Evolutionary conservation across 352 stramenopile genomes (phyloP).

Genomic region (Phytophthora vignae): DNA sequence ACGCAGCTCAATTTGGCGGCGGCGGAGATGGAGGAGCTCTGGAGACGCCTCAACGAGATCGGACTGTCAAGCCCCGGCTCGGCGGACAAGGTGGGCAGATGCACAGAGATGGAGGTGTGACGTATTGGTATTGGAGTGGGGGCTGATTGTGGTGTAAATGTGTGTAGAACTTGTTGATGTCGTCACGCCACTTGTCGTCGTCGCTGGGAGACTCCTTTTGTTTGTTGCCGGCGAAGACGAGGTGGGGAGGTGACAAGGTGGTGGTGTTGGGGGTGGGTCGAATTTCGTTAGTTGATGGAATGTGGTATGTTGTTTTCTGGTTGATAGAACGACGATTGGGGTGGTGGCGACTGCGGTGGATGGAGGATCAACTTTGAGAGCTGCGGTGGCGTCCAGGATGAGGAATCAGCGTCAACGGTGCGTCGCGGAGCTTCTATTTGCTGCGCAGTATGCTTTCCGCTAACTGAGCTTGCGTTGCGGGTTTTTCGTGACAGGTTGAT

Average conservation of each 20-base stretch:
- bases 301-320: background rate
- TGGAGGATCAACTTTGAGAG: conserved; percentile 76
- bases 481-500: conserved; percentile 62
- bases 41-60: conserved; percentile 80
- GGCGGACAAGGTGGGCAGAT: conserved; percentile 57
- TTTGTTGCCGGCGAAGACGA: conserved; percentile 73
- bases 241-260: conserved; percentile 29
- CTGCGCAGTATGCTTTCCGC: background rate
- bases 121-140: background rate
- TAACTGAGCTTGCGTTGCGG: conserved; percentile 2
- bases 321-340: conserved; percentile 51
- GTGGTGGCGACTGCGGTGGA: conserved; percentile 76
- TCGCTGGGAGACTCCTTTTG: conserved; percentile 89
- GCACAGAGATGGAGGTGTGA: background rate
- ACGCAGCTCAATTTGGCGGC: conserved; percentile 74
- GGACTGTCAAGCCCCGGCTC: conserved; percentile 66
- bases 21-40: conserved; percentile 87
- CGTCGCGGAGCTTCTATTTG: background rate
- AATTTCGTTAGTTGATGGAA: background rate
- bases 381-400: conserved; percentile 83
- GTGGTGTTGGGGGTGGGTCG: background rate
- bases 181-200: conserved; percentile 81
- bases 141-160: conserved; percentile 19
- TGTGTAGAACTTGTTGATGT: conserved; percentile 71
- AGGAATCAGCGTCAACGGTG: conserved; percentile 81